Percentiles rank a stretch among this genome's conserved stretches.
phyloP scores from a whole-genome alignment of 495 filamentous ascomycete species.

The Penicillium desertorum region DNA sequence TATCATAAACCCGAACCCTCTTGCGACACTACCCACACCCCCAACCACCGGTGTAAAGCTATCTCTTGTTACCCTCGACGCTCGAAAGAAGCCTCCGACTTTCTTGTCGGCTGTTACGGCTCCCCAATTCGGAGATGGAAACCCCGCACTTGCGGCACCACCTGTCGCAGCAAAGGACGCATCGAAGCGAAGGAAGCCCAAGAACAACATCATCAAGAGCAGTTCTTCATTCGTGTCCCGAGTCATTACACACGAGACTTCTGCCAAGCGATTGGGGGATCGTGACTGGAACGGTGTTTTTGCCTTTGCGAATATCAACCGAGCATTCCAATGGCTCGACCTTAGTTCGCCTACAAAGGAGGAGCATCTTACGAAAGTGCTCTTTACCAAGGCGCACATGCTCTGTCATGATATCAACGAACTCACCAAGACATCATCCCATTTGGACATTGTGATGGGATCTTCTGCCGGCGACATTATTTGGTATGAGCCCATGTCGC shows the following conservation, averaged over 20 bases:
- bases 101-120: constrained; percentile 45
- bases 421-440: constrained; percentile 70
- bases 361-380: constrained; percentile 88
- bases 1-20: constrained; percentile 79
- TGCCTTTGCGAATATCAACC: constrained; percentile 91
- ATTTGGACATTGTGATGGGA: constrained; percentile 91
- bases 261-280: constrained; percentile 76
- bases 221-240: constrained; percentile 96
- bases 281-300: constrained; percentile 75
- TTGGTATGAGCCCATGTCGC: constrained; percentile 97
- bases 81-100: constrained; percentile 56
- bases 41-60: constrained; percentile 85
- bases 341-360: constrained; percentile 59
- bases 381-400: constrained; percentile 94
- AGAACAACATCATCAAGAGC: constrained; percentile 96
- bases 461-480: constrained; percentile 96
- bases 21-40: constrained; percentile 77
- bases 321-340: constrained; percentile 86
- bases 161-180: constrained; percentile 62
- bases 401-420: constrained; percentile 92
- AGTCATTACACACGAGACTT: constrained; percentile 84
- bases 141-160: constrained; percentile 62
- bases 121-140: constrained; percentile 85
- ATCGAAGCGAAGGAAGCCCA: constrained; percentile 81
- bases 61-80: constrained; percentile 68